Evolutionary conservation across 2,329 filamentous ascomycete genomes (phyloP).

Genomic region (Verticillium tricorpus): DNA sequence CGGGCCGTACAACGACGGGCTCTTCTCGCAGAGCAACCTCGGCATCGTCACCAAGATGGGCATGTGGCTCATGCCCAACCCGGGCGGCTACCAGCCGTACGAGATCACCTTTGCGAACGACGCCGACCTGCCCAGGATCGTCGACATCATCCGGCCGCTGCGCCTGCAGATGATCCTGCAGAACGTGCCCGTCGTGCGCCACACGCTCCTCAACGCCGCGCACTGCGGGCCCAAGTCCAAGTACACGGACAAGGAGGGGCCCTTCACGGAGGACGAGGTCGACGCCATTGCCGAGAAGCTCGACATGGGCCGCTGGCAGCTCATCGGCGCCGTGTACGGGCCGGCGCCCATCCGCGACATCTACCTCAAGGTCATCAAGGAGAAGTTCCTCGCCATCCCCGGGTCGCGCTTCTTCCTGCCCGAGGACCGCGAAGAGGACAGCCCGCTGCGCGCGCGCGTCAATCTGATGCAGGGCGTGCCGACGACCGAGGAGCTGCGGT

Average conservation of each 20-base stretch:
- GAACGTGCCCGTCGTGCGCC: conserved; percentile 41
- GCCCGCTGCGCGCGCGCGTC: conserved; percentile 19
- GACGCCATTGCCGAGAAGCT: conserved; percentile 34
- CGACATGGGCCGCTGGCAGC: conserved; percentile 39
- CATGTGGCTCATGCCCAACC: conserved; percentile 47
- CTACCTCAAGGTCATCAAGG: conserved; percentile 26
- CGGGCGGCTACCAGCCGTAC: conserved; percentile 36
- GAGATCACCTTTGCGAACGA: conserved; percentile 17
- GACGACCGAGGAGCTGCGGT: conserved; percentile 32
- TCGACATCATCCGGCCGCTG: conserved; percentile 31
- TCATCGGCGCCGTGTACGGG: conserved; percentile 38
- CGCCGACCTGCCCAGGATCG: conserved; percentile 14
- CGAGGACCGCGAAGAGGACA: conserved; percentile 23
- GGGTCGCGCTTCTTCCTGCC: conserved; percentile 29
- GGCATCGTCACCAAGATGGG: conserved; percentile 51
- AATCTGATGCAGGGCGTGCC: conserved; percentile 28
- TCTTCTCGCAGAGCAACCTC: conserved; percentile 46
- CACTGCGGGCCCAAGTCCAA: conserved; percentile 26
- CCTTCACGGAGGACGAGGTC: conserved; percentile 32
- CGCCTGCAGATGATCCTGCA: conserved; percentile 37
- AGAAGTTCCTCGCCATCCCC: conserved; percentile 25
- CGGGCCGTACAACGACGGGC: conserved; percentile 31
- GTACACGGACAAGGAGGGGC: conserved; percentile 18
- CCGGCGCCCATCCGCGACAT: conserved; percentile 24
- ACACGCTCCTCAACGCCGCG: conserved; percentile 37